Percentiles rank a stretch among this genome's conserved stretches.
These are phyloP conservation scores for Salvia miltiorrhiza DNA, from an alignment of 257 asterid genomes.

Conservation along the genomic window DNA sequence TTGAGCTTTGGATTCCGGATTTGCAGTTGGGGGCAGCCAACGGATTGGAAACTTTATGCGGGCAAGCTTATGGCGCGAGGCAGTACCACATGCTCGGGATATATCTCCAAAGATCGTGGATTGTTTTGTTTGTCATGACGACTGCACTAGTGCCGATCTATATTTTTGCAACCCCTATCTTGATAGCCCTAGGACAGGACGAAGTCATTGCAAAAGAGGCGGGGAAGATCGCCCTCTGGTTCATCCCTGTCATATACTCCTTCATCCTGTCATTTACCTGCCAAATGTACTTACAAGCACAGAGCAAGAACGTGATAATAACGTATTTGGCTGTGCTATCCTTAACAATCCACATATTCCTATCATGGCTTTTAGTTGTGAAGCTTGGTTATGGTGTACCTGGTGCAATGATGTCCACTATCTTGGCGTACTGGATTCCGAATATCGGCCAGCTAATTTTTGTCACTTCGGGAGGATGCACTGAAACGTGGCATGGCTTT, in stretches of 20 bases:
- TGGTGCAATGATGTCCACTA: conserved; percentile 65
- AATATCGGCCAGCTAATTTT: conserved; percentile 56
- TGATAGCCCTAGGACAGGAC: conserved; percentile 66
- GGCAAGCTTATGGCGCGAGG: conserved; percentile 80
- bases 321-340: conserved; percentile 55
- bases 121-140: conserved; percentile 37
- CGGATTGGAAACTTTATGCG: conserved; percentile 74
- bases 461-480: conserved; percentile 58
- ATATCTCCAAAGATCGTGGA: conserved; percentile 63
- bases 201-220: conserved; percentile 46
- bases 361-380: conserved; percentile 64
- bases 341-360: conserved; percentile 40
- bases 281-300: conserved; percentile 80
- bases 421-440: conserved; percentile 72
- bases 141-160: conserved; percentile 47
- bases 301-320: conserved; percentile 73
- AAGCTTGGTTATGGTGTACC: conserved; percentile 47
- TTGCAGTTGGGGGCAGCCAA: conserved; percentile 78
- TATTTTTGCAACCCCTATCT: conserved; percentile 52
- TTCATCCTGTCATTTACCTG: conserved; percentile 54
- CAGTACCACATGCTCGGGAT: conserved; percentile 82
- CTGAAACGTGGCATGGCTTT: conserved; percentile 76
- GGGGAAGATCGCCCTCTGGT: conserved; percentile 49
- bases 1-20: not conserved
- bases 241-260: conserved; percentile 58